Percentiles rank a stretch among this genome's conserved stretches.
Conservation (phyloP, 2,329 filamentous ascomycete species). For the Juglanconis sp. region DNA sequence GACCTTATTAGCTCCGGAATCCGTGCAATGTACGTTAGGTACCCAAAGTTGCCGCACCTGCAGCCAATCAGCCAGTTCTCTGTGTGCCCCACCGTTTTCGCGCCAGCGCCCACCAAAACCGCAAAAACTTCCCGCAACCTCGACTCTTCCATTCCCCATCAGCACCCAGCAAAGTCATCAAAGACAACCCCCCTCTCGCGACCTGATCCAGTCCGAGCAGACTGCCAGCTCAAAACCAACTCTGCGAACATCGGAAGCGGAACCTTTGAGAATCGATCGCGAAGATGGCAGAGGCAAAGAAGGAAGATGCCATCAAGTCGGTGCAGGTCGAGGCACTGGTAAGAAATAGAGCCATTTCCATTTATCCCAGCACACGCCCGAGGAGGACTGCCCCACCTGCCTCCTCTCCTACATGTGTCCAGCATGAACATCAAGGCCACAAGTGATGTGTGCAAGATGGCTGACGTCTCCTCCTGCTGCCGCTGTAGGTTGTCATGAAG, state of each 20-base stretch:
- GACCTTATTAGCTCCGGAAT: too few relatives aligned
- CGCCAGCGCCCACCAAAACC: neutral
- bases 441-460: neutral
- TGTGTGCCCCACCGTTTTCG: neutral
- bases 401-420: conserved; percentile 31
- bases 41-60: neutral
- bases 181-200: conserved; percentile 20
- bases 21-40: too few relatives aligned
- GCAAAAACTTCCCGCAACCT: neutral
- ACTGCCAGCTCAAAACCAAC: neutral
- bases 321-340: conserved; percentile 95
- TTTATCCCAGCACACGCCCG: conserved; percentile 32
- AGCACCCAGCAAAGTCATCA: neutral
- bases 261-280: conserved; percentile 21
- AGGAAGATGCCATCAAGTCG: conserved; percentile 73
- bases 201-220: neutral
- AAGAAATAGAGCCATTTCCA: conserved; percentile 34
- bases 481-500: conserved; percentile 84
- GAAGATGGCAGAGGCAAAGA: conserved; percentile 58
- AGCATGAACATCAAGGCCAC: conserved; percentile 24
- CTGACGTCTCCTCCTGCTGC: conserved; percentile 3
- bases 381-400: conserved; percentile 24
- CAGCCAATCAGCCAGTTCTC: neutral
- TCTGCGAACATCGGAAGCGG: neutral
- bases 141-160: neutral